These are phyloP conservation scores for Penicillium sp. DNA, from an alignment of 2,329 filamentous ascomycete genomes.

Conservation along the genomic window DNA sequence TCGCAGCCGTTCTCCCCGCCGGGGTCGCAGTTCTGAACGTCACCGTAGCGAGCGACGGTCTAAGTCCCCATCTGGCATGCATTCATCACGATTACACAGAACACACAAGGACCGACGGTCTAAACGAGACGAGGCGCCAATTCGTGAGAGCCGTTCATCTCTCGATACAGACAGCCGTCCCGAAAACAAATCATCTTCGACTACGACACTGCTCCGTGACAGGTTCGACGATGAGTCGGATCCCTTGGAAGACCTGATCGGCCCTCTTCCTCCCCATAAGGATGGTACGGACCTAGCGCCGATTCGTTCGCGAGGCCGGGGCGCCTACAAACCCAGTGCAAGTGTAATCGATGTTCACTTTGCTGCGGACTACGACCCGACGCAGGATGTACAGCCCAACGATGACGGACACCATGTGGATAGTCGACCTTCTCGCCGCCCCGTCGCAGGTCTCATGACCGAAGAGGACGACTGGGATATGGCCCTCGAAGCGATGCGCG, in stretches of 20 bases:
- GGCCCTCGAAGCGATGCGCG: slow-evolving; percentile 69
- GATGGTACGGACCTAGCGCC: slow-evolving; percentile 26
- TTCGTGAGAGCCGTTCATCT: slow-evolving; percentile 7
- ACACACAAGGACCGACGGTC: slow-evolving; percentile 1
- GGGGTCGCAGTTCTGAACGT: slow-evolving; percentile 13
- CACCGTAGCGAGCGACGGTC: slow-evolving; percentile 27
- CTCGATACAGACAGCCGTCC: neutral
- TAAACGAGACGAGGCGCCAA: neutral
- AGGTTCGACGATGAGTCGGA: slow-evolving; percentile 54
- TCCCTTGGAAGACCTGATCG: slow-evolving; percentile 70
- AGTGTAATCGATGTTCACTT: slow-evolving; percentile 79
- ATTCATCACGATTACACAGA: slow-evolving; percentile 11
- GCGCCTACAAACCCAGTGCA: slow-evolving; percentile 53
- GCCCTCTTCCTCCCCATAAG: slow-evolving; percentile 57
- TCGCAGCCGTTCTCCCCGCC: slow-evolving; percentile 21
- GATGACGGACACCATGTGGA: slow-evolving; percentile 56
- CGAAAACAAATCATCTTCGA: neutral
- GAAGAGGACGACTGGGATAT: slow-evolving; percentile 70
- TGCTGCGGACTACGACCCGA: slow-evolving; percentile 59
- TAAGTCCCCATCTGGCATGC: slow-evolving; percentile 11
- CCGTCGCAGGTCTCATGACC: slow-evolving; percentile 42
- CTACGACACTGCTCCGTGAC: neutral
- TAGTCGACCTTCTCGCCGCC: slow-evolving; percentile 42
- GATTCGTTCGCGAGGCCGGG: slow-evolving; percentile 63
- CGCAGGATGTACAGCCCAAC: slow-evolving; percentile 38